Evolutionary conservation across 139 green algal species (phyloP).

Genomic region (Astrephomene gubernaculifera): DNA sequence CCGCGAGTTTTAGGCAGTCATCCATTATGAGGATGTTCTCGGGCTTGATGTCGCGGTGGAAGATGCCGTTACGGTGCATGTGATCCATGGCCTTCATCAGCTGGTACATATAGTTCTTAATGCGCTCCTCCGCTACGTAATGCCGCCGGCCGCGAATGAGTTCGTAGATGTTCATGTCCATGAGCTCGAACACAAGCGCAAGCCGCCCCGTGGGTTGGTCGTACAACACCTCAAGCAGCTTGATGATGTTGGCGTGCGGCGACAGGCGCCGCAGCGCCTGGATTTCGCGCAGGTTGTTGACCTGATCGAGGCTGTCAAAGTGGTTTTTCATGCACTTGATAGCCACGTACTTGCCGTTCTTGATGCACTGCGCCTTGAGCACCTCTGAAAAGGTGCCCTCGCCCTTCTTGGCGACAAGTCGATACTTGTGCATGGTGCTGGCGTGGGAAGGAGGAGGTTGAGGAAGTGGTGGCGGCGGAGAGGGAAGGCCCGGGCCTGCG

Average conservation of each 20-base stretch:
- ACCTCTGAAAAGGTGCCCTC: constrained; percentile 91
- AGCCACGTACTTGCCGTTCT: constrained; percentile 90
- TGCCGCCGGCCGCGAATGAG: constrained; percentile 85
- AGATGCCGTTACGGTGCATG: constrained; percentile 91
- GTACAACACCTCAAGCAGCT: constrained; percentile 90
- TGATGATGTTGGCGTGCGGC: constrained; percentile 87
- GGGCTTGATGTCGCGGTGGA: constrained; percentile 92
- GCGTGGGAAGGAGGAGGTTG: not conserved
- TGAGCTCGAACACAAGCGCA: constrained; percentile 93
- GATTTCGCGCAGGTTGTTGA: constrained; percentile 90
- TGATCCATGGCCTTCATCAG: constrained; percentile 91
- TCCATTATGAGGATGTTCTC: constrained; percentile 94
- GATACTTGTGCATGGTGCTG: constrained; percentile 75
- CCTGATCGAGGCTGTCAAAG: constrained; percentile 89
- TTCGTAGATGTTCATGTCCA: constrained; percentile 85
- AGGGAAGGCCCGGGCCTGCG: no score
- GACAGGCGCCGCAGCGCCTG: constrained; percentile 85
- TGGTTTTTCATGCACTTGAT: constrained; percentile 96
- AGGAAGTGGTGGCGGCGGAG: not conserved
- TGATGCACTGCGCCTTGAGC: constrained; percentile 91
- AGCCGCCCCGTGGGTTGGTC: constrained; percentile 89
- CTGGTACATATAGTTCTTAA: constrained; percentile 89
- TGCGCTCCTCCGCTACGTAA: constrained; percentile 84
- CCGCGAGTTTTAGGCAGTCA: constrained; percentile 87
- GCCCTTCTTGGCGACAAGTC: constrained; percentile 90